phyloP scores from a whole-genome alignment of 352 stramenopile genomes.

The Peronospora belbahrii region DNA sequence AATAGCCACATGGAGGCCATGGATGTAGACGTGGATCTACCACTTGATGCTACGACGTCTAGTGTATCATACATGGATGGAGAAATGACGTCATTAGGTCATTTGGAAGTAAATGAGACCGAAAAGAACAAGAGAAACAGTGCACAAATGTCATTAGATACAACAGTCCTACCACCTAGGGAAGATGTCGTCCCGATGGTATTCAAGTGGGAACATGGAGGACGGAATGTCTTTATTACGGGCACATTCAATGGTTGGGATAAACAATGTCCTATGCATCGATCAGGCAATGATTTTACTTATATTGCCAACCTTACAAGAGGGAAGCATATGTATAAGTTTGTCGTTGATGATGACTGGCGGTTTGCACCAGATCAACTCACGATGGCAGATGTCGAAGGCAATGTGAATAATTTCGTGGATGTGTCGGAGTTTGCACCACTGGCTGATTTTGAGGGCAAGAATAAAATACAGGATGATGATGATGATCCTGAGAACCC shows the following conservation, averaged over 20 bases:
- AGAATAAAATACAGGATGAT: conserved; percentile 35
- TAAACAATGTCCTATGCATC: conserved; percentile 98
- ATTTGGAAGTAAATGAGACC: conserved; percentile 22
- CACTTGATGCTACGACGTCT: conserved; percentile 21
- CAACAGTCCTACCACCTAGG: conserved; percentile 7
- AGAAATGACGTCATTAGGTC: conserved; percentile 9
- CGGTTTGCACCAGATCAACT: conserved; percentile 90
- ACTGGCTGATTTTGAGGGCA: conserved; percentile 63
- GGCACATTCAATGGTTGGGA: conserved; percentile 99
- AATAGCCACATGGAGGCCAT: conserved; percentile 43
- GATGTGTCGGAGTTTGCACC: conserved; percentile 97
- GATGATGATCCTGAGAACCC: conserved; percentile 85
- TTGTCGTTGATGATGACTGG: conserved; percentile 99
- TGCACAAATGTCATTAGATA: conserved; percentile 8
- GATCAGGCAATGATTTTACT: conserved; percentile 99
- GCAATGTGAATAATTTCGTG: conserved; percentile 99
- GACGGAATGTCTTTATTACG: conserved; percentile 95
- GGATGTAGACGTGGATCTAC: conserved; percentile 66
- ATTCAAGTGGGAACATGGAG: conserved; percentile 98
- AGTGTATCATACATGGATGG: conserved; percentile 32
- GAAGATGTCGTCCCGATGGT: conserved; percentile 87
- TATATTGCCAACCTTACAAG: conserved; percentile 98
- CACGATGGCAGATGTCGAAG: conserved; percentile 97
- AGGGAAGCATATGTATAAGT: conserved; percentile 99
- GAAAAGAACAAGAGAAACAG: conserved; percentile 28